Base-by-base conservation (phyloP, 495 filamentous ascomycete genomes). In the Jackrogersella multiformis region DNA sequence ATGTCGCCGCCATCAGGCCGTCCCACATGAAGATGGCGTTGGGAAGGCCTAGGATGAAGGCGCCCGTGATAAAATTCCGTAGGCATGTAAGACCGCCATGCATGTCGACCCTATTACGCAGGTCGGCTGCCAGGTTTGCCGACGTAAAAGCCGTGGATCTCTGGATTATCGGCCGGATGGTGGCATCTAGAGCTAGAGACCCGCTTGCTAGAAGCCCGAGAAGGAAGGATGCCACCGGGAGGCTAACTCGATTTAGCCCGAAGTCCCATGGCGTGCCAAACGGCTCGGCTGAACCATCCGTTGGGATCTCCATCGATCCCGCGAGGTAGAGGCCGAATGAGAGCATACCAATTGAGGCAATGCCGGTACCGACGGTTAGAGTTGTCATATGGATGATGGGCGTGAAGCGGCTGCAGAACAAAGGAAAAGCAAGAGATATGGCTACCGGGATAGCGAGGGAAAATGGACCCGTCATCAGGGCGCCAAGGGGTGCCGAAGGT, bases 51-150 rank as follows among this genome's bases (percentile, higher is more conserved):
- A 82, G 58, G 7, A 80, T 74, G 30, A 81, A 77, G 1, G 75
- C 61, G 3, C 81, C 81, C 0, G 76, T 73, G 10, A 77, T 57
- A 5, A 80, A 21, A 6, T 55, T 69, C 5, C 76, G 72, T 60
- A 76, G 77, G 45, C 69, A 74, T 6, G 58, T 39, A 0, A 80
- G 73, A 15, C 74, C 75, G 5, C 70, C 75, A 23, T 61, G 56
- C 81, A 83, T 83, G 55, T 83, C 80, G 2, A 73, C 74, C 2
- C 74, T 78, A 56, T 74, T 80, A 0, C 79, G 73, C 30, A 79
- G 71, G 21, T 75, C 73, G 20, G 76, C 68, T 16, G 68, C 72
- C 4, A 80, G 66, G 62, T 76, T 83, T 8, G 76, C 71, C 12
- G 63, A 73, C 5, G 79, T 81, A 61, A 81, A 82, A 32, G 75